Base-by-base conservation (phyloP, 371 early-diverging fungal genomes). In the Lichtheimia hyalospora region DNA sequence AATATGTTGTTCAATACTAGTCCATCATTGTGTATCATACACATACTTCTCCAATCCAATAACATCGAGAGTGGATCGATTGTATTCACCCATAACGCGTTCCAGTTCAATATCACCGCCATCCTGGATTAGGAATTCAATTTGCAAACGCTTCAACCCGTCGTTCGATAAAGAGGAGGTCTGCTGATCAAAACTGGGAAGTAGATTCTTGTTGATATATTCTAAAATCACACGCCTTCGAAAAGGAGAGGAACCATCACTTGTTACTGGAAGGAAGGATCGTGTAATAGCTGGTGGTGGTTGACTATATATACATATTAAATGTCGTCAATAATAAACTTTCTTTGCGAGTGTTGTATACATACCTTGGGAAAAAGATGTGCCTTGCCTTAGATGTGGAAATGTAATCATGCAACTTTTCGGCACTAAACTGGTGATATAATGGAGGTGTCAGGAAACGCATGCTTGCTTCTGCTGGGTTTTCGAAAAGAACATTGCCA, bases 401-500 rank as follows among this genome's bases (percentile, higher is more conserved):
- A 23, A 46, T 24, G 25, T 41, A 55, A 8, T 49, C 57, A n/a
- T 24, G 21, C 8, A 53, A 56, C 8, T 34, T 14, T 13, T 21
- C 8, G 23, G 34, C 23, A 21, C 49, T 44, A 18, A 68, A 60
- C 0, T 44, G 14, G 20, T 15, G 8, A 16, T 21, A 18, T 51
- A 61, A 34, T 12, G 55, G 46, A 21, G 70, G 40, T 12, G 41
- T 15, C 49, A 60, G 43, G 20, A 60, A 62, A 5, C 39, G 28
- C 15, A 39, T 39, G 23, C 49, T 40, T n/a, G 24, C 54, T 48
- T 50, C 20, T 51, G 52, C 39, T 16, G 61, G 57, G 52, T 73
- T 63, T 27, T 62, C 49, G 16, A 70, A 67, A 3, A 76, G 54
- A 20, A 69, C 23, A 51, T 71, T 51, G n/a, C 77, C 77, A 63